phyloP scores from a whole-genome alignment of 495 filamentous ascomycete genomes.

The Annulohypoxylon moriforme region DNA sequence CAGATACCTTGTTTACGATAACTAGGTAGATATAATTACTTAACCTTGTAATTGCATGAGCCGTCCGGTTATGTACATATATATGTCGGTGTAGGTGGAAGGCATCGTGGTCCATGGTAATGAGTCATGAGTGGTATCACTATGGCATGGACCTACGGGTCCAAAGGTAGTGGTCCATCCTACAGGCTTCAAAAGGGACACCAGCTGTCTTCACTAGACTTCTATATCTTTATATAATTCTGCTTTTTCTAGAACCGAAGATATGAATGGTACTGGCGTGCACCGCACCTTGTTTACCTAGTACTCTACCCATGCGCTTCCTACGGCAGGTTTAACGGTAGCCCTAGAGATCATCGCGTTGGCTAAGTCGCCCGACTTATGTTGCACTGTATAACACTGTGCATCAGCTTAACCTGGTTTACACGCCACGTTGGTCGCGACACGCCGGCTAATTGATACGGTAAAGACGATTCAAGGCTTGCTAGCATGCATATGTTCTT shows the following conservation, averaged over 20 bases:
- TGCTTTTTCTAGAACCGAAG: too few species aligned
- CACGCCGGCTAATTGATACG: not conserved
- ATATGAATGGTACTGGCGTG: too few species aligned
- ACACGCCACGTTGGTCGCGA: not conserved
- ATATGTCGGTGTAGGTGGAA: not conserved
- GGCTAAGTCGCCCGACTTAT: not conserved
- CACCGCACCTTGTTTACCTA: too few species aligned
- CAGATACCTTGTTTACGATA: too few species aligned
- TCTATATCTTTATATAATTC: too few species aligned
- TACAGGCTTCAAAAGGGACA: too few species aligned
- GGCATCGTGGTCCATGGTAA: too few species aligned
- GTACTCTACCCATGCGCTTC: too few species aligned
- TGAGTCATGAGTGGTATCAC: not conserved
- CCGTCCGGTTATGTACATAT: not conserved
- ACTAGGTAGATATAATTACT: too few species aligned
- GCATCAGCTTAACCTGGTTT: not conserved
- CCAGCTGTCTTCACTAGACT: too few species aligned
- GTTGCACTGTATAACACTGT: not conserved
- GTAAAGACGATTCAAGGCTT: not conserved
- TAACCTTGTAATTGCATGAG: slow-evolving; percentile 9
- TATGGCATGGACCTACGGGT: not conserved
- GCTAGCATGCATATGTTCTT: too few species aligned
- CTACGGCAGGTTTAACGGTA: not conserved
- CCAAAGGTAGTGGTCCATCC: not conserved
- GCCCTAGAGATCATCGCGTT: not conserved